phyloP scores from a whole-genome alignment of 2,329 filamentous ascomycete species.

The Penicillium sp. region DNA sequence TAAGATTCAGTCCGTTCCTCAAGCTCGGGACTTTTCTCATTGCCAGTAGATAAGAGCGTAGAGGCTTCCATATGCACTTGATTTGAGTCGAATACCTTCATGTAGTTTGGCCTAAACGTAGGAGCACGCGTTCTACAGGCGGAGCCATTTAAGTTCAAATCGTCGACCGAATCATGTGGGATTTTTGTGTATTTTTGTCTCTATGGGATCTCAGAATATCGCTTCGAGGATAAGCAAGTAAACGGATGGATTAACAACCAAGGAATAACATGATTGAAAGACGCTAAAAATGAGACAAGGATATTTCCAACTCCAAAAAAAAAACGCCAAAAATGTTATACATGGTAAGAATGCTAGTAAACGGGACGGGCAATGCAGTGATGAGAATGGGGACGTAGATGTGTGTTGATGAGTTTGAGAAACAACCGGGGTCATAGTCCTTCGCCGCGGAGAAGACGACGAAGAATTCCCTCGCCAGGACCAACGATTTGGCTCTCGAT shows the following conservation, averaged over 20 bases:
- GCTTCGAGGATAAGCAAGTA: background rate
- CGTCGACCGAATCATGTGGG: background rate
- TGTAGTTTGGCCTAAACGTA: too few species aligned
- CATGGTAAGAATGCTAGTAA: slow-evolving; percentile 11
- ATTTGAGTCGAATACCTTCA: too few species aligned
- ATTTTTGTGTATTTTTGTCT: background rate
- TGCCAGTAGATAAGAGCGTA: too few species aligned
- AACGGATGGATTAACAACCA: background rate
- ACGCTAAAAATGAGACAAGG: slow-evolving; percentile 9
- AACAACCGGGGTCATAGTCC: slow-evolving; percentile 29
- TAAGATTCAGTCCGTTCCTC: too few species aligned
- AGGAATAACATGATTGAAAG: background rate
- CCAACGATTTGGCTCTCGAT: slow-evolving; percentile 66
- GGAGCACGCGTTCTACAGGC: background rate
- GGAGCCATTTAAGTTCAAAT: background rate
- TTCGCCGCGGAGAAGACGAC: slow-evolving; percentile 40
- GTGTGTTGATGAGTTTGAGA: background rate
- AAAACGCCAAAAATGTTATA: slow-evolving; percentile 16
- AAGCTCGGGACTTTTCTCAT: too few species aligned
- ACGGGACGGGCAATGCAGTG: slow-evolving; percentile 15
- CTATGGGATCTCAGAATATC: background rate
- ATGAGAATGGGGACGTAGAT: background rate
- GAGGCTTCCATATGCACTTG: too few species aligned
- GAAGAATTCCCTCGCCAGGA: slow-evolving; percentile 50
- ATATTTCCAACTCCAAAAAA: slow-evolving; percentile 11